Evolutionary conservation across 2,329 filamentous ascomycete genomes (phyloP).

Genomic region (Amylocarpus encephaloides): DNA sequence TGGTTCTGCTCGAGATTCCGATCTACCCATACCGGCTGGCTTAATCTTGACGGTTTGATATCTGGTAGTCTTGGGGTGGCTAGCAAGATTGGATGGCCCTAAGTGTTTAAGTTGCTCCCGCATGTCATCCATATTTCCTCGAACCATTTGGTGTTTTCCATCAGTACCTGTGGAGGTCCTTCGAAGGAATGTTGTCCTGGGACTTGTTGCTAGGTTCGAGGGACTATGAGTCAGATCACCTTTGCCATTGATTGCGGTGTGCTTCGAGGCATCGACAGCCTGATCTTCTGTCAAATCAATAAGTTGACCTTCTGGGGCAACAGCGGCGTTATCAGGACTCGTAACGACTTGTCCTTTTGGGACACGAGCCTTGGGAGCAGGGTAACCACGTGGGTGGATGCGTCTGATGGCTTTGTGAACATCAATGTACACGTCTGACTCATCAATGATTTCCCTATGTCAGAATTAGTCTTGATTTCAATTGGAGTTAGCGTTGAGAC

Average conservation of each 20-base stretch:
- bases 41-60: conserved; percentile 64
- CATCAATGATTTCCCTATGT: conserved; percentile 88
- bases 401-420: conserved; percentile 96
- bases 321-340: conserved; percentile 35
- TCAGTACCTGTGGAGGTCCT: conserved; percentile 50
- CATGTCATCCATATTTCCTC: conserved; percentile 57
- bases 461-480: not conserved
- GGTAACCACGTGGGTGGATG: conserved; percentile 41
- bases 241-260: conserved; percentile 5
- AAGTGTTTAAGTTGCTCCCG: conserved; percentile 58
- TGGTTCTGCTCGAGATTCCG: conserved; percentile 32
- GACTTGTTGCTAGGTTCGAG: conserved; percentile 23
- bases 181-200: conserved; percentile 50
- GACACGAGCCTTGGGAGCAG: conserved; percentile 64
- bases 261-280: conserved; percentile 17
- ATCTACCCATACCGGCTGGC: conserved; percentile 31
- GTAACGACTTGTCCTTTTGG: conserved; percentile 48
- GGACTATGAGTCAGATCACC: conserved; percentile 15
- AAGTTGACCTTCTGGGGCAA: conserved; percentile 32
- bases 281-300: conserved; percentile 40
- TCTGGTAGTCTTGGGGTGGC: conserved; percentile 55
- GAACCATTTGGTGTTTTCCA: conserved; percentile 48
- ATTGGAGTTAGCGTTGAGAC: conserved; percentile 33
- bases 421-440: conserved; percentile 96
- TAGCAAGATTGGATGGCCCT: conserved; percentile 60